Conservation (phyloP, 768 basidiomycete genomes). For the Boletus huronensis region DNA sequence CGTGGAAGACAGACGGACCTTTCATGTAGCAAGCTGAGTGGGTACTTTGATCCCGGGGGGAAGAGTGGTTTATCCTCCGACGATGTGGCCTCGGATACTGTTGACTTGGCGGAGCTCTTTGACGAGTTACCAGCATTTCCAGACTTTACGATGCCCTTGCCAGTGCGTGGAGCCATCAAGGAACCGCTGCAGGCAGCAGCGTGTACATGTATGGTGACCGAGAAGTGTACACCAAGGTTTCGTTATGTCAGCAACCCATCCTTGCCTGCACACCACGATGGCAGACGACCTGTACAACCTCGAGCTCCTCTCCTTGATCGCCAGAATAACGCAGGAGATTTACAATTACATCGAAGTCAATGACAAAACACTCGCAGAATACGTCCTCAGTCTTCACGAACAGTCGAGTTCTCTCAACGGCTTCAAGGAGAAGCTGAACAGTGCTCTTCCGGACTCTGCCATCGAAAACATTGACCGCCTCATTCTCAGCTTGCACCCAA, state of each 20-base stretch:
- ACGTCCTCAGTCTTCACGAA: slow-evolving; percentile 87
- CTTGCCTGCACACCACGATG: slow-evolving; percentile 38
- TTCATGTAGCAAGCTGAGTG: slow-evolving; percentile 75
- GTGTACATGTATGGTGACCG: not conserved
- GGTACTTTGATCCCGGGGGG: slow-evolving; percentile 82
- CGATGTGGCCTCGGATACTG: slow-evolving; percentile 13
- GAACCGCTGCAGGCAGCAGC: no score
- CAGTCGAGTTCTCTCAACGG: slow-evolving; percentile 70
- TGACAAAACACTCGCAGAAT: slow-evolving; percentile 95
- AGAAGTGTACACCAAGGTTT: not conserved
- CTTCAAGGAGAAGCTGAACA: slow-evolving; percentile 79
- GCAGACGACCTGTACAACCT: slow-evolving; percentile 86
- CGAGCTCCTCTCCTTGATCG: slow-evolving; percentile 87
- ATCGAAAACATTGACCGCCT: slow-evolving; percentile 92
- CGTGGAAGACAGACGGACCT: slow-evolving; percentile 40
- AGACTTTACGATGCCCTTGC: slow-evolving; percentile 75
- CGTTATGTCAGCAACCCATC: slow-evolving; percentile 21
- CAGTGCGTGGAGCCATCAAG: slow-evolving; percentile 52
- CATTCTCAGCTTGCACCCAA: slow-evolving; percentile 92
- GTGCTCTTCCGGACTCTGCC: slow-evolving; percentile 86
- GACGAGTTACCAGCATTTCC: slow-evolving; percentile 89
- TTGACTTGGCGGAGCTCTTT: slow-evolving; percentile 38
- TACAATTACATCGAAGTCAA: slow-evolving; percentile 80
- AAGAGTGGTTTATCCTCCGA: slow-evolving; percentile 61
- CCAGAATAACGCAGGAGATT: slow-evolving; percentile 90